Base-by-base conservation (phyloP, 345 rosid genomes). In the Punica granatum region DNA sequence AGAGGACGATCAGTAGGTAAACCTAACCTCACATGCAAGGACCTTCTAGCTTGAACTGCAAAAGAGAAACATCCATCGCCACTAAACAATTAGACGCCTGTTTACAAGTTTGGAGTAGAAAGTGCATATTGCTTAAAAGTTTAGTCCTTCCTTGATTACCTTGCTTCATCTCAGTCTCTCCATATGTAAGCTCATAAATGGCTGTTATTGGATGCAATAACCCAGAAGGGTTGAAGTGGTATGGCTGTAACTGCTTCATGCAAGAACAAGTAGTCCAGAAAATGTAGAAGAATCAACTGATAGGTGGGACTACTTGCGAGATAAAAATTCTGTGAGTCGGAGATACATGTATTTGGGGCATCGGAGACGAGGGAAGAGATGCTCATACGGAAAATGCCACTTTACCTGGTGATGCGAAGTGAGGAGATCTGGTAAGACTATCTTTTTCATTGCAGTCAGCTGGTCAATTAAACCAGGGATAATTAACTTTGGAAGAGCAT, bases 141-240 rank as follows among this genome's bases (percentile, higher is more conserved):
- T 12, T 28, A 56, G 61, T 26, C 25, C 61, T n/a, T 56, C 12
- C 12, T 51, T 13, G 4, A 56, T 6, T 77, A 86, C 98, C 96
- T 90, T 90, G 98, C 78, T 86, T 90, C 84, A 87, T 72, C 80
- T 90, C 94, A 37, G 89, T 79, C 87, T 93, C 97, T 64, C 96
- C 97, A 70, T 89, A 90, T 76, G 81, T 82, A 72, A 90, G 97
- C 79, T 93, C 92, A 75, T 93, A 93, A 69, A 86, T 81, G 19
- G 80, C 81, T 36, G 90, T 93, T 65, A 93, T 31, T 64, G 96
- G 98, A 79, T 87, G 97, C 75, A 83, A 74, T 30, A 89, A 42
- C 33, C 92, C 92, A 25, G 92, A 86, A 34, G 90, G 94, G 78
- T 64, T 77, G 70, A 87, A 89, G 78, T 90, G 97, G 79, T 79